Evolutionary conservation across 495 filamentous ascomycete genomes (phyloP), one percentile per base, ranked within the genome.

Genomic region (Melanomma pulvis-pyrius): DNA sequence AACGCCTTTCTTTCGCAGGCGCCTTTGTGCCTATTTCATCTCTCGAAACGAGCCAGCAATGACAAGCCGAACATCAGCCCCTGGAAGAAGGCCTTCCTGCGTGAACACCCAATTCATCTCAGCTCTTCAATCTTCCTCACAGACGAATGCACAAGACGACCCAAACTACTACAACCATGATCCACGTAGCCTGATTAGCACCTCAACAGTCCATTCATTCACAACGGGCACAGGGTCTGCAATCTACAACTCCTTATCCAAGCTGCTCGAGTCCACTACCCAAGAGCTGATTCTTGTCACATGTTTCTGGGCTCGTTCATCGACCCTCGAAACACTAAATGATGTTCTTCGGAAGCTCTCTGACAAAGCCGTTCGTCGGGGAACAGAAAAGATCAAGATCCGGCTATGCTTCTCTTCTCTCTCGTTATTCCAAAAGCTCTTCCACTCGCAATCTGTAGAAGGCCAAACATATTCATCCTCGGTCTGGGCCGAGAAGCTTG

Each of bases 241-340:
- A 30, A 77, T 90, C 41, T 86, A 81, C 8, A 65, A 71, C 11
- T 69, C 78, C 6, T 74, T 89, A 7, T 75, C 86, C 3, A 83
- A 86, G 7, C 82, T 83, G 36, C 83, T 91, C 29, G 69, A 78
- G 0, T 68, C 75, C 7, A 87, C 89, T 1, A 70, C 81, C 15
- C 73, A 78, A 46, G 90, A 92, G 68, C 74, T 92, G 29, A 81
- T 91, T 49, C 78, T 92, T 48, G 87, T 90, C 2, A 92, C 90
- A 15, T 92, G 90, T 72, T 92, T 90, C 75, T 92, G 89, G 90
- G 85, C 87, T 0, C 72, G 76, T 1, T 90, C 88, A 0, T 67
- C 76, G 3, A 84, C 83, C 0, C 77, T 86, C 54, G 71, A 74
- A 2, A 77, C 77, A 0, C 71, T 92, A 24, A 71, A 68, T 53